Conservation (phyloP, 2,329 filamentous ascomycete species). For the Diplodia seriata region DNA sequence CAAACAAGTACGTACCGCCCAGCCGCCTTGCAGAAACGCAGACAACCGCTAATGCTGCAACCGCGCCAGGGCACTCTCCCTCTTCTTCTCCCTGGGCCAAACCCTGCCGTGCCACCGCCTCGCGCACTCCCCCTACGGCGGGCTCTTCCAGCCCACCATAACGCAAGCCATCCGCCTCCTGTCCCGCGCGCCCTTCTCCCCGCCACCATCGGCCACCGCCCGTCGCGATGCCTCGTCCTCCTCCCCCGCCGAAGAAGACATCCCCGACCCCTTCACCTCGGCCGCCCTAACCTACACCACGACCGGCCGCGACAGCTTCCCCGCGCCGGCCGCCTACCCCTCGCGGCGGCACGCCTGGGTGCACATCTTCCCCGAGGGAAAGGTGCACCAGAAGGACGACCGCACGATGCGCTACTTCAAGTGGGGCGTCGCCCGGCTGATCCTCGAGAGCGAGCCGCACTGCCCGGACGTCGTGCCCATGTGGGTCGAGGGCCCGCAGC, state of each 20-base stretch:
- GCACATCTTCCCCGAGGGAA: slow-evolving; percentile 95
- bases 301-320: slow-evolving; percentile 69
- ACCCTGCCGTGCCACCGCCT: slow-evolving; percentile 86
- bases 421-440: slow-evolving; percentile 91
- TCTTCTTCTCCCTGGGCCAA: slow-evolving; percentile 89
- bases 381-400: slow-evolving; percentile 84
- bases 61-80: slow-evolving; percentile 64
- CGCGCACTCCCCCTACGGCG: slow-evolving; percentile 78
- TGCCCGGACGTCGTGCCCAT: slow-evolving; percentile 90
- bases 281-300: slow-evolving; percentile 68
- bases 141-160: slow-evolving; percentile 88
- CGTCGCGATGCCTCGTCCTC: slow-evolving; percentile 28
- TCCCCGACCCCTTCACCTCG: slow-evolving; percentile 63
- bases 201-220: slow-evolving; percentile 13
- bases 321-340: slow-evolving; percentile 74
- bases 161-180: slow-evolving; percentile 84
- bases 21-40: neutral
- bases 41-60: neutral
- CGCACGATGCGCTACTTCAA: slow-evolving; percentile 94
- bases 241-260: slow-evolving; percentile 38
- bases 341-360: slow-evolving; percentile 81
- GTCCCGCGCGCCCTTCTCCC: slow-evolving; percentile 63
- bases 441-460: slow-evolving; percentile 80
- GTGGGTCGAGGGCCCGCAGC: slow-evolving; percentile 89
- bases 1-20: slow-evolving; percentile 68